A percentile compares a stretch with the other conserved stretches of the same genome.
Evolutionary conservation across 2,329 filamentous ascomycete species (phyloP).

Genomic region (Aspergillus fumigatus): DNA sequence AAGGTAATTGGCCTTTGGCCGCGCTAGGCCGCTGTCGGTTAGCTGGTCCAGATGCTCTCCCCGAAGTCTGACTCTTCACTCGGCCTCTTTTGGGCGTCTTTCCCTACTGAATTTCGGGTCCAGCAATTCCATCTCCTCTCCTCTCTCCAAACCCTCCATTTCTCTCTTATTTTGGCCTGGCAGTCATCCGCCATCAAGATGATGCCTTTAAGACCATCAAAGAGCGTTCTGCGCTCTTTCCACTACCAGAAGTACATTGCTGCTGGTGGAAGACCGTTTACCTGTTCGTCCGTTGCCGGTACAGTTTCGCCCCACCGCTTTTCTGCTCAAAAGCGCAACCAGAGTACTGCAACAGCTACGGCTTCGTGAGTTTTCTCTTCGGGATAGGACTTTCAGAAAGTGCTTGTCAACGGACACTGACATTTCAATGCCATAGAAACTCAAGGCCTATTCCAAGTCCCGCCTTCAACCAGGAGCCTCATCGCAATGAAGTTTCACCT

Average conservation of each 20-base stretch:
- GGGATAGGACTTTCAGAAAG: neutral
- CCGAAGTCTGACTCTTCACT: neutral
- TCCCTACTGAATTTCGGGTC: neutral
- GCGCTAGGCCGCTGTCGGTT: neutral
- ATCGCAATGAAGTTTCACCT: conserved; percentile 63
- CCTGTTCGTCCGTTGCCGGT: conserved; percentile 41
- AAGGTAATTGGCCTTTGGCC: neutral
- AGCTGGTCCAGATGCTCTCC: neutral
- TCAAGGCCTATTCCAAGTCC: conserved; percentile 59
- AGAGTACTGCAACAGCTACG: conserved; percentile 47
- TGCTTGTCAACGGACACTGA: conserved; percentile 12
- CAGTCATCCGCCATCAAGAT: conserved; percentile 37
- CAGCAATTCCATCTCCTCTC: conserved; percentile 2
- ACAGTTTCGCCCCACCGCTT: conserved; percentile 45
- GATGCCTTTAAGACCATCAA: conserved; percentile 49
- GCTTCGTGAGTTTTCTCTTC: conserved; percentile 48
- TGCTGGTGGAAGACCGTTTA: conserved; percentile 39
- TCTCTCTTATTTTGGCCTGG: conserved; percentile 25
- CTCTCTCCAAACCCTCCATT: conserved; percentile 14
- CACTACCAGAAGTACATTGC: conserved; percentile 39
- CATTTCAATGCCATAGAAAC: conserved; percentile 40
- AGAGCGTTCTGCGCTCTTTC: conserved; percentile 45
- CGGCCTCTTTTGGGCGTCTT: neutral
- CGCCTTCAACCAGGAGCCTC: conserved; percentile 51
- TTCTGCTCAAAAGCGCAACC: conserved; percentile 40